Percentiles rank a stretch among this genome's conserved stretches.
phyloP scores from a whole-genome alignment of 345 rosid genomes.

The Bruguiera sexangula region DNA sequence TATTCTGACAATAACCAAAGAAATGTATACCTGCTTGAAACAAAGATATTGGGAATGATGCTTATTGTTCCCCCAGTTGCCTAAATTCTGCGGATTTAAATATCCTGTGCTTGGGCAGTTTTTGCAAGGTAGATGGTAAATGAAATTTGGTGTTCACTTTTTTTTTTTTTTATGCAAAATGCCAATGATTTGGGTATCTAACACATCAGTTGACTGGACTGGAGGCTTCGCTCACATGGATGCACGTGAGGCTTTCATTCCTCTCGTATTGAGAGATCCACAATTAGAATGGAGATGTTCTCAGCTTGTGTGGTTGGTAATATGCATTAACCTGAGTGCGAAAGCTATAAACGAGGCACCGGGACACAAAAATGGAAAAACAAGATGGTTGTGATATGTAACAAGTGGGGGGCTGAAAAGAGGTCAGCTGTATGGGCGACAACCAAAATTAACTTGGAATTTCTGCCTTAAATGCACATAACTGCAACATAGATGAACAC shows the following conservation, averaged over 20 bases:
- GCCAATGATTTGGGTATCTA: neutral
- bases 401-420: too few relatives aligned
- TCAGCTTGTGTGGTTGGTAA: neutral
- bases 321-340: neutral
- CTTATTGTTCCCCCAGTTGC: neutral
- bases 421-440: too few relatives aligned
- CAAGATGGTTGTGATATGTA: too few relatives aligned
- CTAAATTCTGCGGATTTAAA: neutral
- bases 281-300: neutral
- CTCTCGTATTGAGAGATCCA: neutral
- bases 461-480: too few relatives aligned
- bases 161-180: neutral
- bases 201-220: neutral
- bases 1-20: neutral
- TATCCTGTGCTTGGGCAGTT: neutral
- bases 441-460: too few relatives aligned
- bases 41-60: constrained; percentile 14
- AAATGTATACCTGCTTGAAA: neutral
- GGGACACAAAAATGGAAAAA: too few relatives aligned
- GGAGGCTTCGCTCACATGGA: constrained; percentile 17
- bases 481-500: too few relatives aligned
- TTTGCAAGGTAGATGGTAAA: neutral
- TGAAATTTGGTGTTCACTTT: neutral
- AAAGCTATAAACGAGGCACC: neutral
- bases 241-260: constrained; percentile 16